Evolutionary conservation across 2,329 filamentous ascomycete genomes (phyloP).

Genomic region (Chrysoporthe cubensis): DNA sequence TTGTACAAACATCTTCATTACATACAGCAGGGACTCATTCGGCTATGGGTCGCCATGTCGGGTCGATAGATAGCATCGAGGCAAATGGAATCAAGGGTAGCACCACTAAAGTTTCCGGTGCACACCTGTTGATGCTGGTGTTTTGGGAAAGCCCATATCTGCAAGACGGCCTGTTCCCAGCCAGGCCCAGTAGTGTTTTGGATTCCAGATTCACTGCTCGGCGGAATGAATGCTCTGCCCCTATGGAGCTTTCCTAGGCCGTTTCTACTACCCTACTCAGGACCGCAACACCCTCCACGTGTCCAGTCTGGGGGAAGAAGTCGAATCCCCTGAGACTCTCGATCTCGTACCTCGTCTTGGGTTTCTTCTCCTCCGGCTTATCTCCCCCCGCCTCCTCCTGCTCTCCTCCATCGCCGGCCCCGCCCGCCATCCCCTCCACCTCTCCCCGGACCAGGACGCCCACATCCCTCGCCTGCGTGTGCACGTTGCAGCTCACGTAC

Average conservation of each 20-base stretch:
- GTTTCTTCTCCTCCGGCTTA: slow-evolving; percentile 38
- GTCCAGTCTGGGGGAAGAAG: slow-evolving; percentile 88
- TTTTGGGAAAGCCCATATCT: not conserved
- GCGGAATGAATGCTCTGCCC: slow-evolving; percentile 21
- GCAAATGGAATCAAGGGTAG: not conserved
- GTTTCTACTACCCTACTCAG: slow-evolving; percentile 53
- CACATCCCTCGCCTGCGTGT: slow-evolving; percentile 93
- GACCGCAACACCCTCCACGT: slow-evolving; percentile 71
- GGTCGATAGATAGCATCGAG: not conserved
- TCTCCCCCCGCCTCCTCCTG: slow-evolving; percentile 31
- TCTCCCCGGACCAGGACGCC: slow-evolving; percentile 81
- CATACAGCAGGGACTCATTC: not conserved
- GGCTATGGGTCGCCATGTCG: not conserved
- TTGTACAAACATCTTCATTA: not conserved
- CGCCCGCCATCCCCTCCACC: slow-evolving; percentile 34
- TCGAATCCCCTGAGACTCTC: slow-evolving; percentile 93
- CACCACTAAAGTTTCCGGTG: not conserved
- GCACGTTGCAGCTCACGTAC: slow-evolving; percentile 97
- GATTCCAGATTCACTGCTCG: not conserved
- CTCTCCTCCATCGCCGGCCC: slow-evolving; percentile 36
- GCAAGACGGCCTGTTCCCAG: not conserved
- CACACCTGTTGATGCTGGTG: too few species aligned
- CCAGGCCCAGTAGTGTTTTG: not conserved
- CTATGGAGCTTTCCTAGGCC: not conserved
- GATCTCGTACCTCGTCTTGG: slow-evolving; percentile 70